Evolutionary conservation across 2,329 filamentous ascomycete genomes (phyloP).

Genomic region (Paraphaeosphaeria minitans): DNA sequence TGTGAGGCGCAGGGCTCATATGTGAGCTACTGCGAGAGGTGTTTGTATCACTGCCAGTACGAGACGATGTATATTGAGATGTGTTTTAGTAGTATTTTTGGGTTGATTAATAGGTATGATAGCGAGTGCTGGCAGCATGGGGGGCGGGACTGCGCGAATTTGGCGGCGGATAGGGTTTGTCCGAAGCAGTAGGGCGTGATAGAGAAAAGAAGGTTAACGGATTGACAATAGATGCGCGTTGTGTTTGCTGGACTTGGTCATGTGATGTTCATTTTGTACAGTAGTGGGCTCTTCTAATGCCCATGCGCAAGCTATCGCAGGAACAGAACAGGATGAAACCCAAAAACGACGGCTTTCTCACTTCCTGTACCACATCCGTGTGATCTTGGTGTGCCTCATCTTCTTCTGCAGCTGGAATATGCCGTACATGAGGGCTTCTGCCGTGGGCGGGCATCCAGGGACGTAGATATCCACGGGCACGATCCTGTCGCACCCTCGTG

Average conservation of each 20-base stretch:
- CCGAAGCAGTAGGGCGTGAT: neutral
- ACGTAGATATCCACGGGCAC: conserved; percentile 86
- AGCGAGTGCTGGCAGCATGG: conserved; percentile 11
- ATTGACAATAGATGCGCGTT: neutral
- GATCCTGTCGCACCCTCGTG: conserved; percentile 77
- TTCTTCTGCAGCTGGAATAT: conserved; percentile 81
- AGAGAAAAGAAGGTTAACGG: neutral
- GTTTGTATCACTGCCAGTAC: neutral
- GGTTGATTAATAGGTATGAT: conserved; percentile 5
- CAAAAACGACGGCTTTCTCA: conserved; percentile 31
- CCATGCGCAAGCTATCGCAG: conserved; percentile 3
- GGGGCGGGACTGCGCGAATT: conserved; percentile 4
- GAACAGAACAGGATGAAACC: conserved; percentile 12
- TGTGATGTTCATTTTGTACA: conserved; percentile 11
- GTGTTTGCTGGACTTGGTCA: neutral
- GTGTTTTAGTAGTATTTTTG: conserved; percentile 4
- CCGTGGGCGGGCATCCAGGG: conserved; percentile 69
- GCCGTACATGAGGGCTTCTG: conserved; percentile 62
- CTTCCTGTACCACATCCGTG: conserved; percentile 64
- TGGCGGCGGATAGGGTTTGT: conserved; percentile 4
- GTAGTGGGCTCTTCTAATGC: neutral
- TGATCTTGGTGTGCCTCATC: conserved; percentile 67
- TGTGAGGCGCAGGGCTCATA: conserved; percentile 5
- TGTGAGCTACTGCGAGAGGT: neutral
- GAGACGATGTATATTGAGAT: neutral